These are phyloP conservation scores for Claviceps paspali DNA, from an alignment of 2,329 filamentous ascomycete species.

Conservation along the genomic window DNA sequence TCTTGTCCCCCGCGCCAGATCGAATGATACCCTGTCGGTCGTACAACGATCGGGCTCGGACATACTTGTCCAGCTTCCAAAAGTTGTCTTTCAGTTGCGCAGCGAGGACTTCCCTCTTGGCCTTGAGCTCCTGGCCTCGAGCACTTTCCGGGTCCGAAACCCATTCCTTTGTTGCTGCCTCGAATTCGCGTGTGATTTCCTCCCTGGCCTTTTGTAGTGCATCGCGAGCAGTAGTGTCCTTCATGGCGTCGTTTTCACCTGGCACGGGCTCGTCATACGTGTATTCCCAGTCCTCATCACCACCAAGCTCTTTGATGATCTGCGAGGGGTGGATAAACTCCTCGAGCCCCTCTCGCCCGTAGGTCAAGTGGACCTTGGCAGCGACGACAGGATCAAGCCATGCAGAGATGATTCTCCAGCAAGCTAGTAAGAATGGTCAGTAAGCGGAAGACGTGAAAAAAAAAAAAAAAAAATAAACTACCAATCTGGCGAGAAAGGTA, in stretches of 20 bases:
- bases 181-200: slow-evolving; percentile 39
- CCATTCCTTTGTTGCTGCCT: slow-evolving; percentile 45
- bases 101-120: slow-evolving; percentile 31
- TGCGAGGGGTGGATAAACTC: slow-evolving; percentile 47
- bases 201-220: slow-evolving; percentile 34
- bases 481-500: not conserved
- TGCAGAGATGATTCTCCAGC: slow-evolving; percentile 51
- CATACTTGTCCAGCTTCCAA: slow-evolving; percentile 55
- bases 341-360: slow-evolving; percentile 43
- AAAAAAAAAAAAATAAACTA: too few species aligned
- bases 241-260: slow-evolving; percentile 44
- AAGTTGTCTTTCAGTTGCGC: slow-evolving; percentile 43
- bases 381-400: slow-evolving; percentile 67
- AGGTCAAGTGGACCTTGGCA: slow-evolving; percentile 56
- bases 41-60: slow-evolving; percentile 46
- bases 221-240: slow-evolving; percentile 26
- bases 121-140: slow-evolving; percentile 8
- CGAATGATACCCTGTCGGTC: slow-evolving; percentile 28
- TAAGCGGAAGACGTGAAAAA: not conserved
- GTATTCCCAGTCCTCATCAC: slow-evolving; percentile 51
- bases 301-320: slow-evolving; percentile 42
- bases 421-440: slow-evolving; percentile 10
- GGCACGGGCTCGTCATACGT: slow-evolving; percentile 43
- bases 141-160: slow-evolving; percentile 21
- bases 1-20: too few species aligned